Base-by-base conservation (phyloP, 768 basidiomycete genomes). In the Lactifluus rugatus region DNA sequence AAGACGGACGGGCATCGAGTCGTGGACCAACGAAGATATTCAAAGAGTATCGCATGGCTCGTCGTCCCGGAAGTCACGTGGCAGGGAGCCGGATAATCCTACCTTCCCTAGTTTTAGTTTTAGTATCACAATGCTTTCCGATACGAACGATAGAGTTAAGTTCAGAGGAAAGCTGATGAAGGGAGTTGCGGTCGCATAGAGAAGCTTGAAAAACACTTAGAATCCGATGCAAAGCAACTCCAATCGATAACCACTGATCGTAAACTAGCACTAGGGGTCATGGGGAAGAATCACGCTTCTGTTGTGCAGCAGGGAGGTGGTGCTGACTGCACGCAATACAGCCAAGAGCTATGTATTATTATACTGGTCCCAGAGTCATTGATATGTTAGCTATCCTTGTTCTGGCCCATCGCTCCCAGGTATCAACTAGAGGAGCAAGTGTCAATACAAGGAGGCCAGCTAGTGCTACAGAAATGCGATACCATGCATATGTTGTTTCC, bases 401-500 rank as follows among this genome's bases (percentile, higher is more conserved):
- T 85, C 81, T 0, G 85, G 85, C 7, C 85, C 85, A 64, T 77
- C 77, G 61, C 85, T 86, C 8, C 85, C 85, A 37, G 85, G 85
- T 63, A 87, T 81, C 56, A 87, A 72, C 85, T 85, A 52, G n/a
- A 45, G n/a, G n/a, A 23, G 34, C 34, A 21, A 9, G 41, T n/a
- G 31, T 46, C n/a, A 17, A 23, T 21, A 14, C n/a, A n/a, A n/a
- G n/a, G n/a, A n/a, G n/a, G n/a, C 17, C 41, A 41, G 26, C 25
- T 7, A 44, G 48, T 2, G 23, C 50, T 2, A 2, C 19, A 59
- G 49, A 16, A 64, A 56, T 19, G 47, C n/a, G 47, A 51, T 64
- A 91, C 93, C 85, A 97, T 95, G 68, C 93, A 95, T 42, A 99
- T 97, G 63, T 95, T 93, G 73, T 93, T 95, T 14, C 93, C 93